Base-by-base conservation (phyloP, 2,329 filamentous ascomycete genomes). In the Lasiodiplodia sp. region DNA sequence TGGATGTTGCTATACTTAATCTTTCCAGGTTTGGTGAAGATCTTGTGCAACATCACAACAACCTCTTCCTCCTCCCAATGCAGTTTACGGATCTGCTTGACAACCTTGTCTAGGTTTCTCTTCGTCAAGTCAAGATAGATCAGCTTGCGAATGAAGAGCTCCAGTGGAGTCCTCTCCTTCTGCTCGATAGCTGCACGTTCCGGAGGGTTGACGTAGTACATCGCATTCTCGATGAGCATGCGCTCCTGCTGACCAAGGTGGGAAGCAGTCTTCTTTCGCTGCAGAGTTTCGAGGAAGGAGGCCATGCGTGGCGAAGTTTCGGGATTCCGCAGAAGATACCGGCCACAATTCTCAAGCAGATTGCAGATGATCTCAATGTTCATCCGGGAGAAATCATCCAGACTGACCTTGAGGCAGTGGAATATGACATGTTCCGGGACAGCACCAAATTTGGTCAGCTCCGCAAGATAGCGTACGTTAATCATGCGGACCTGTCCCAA, bases 351-450 rank as follows among this genome's bases (percentile, higher is more conserved):
- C 79, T 99, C 96, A 25, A 99, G 86, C 34, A 99, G 85, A 75
- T 96, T 97, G 75, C 94, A 96, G 71, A 99, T 95, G 74, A 99
- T 97, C 79, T 99, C 96, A 71, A 99, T 97, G 76, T 99, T 99
- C 92, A 97, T 97, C 70, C 95, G 89, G 2, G 96, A 97, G 77
- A 99, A 99, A 76, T 99, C 96, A 75, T 99, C 96, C 34, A 99
- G 83, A 73, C 95, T 96, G 78, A 99, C 95, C 80, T 97, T 99
- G 74, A 99, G 88, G 77, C 96, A 99, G 77, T 99, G 96, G 77
- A 99, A 99, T 66, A 99, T 96, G 72, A 99, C 95, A 80, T 99
- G 96, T 79, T 99, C 96, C 0, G 96, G 96, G 10, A 99, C 96
- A 38, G 97, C 93, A 38, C 96, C 95, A 76, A 99, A 99, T 77